Evolutionary conservation across 202 grass and related monocot genomes (phyloP), one percentile per base, ranked within the genome.

Genomic region (Eragrostis tef): DNA sequence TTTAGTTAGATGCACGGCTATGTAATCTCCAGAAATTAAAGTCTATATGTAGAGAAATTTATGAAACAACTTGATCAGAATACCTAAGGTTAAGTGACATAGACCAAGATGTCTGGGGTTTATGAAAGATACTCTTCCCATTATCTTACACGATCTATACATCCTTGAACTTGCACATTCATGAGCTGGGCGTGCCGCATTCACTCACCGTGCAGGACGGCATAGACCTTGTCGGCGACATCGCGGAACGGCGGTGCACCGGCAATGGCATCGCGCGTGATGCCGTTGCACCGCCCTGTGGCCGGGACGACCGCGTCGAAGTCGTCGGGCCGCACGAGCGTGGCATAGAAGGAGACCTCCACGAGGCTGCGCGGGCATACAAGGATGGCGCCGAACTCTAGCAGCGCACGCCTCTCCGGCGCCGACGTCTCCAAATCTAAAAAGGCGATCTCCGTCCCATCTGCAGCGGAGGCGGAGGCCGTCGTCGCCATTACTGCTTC

Each of bases 341-440:
- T 71, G 34, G 46, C 8, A 46, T 3, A 71, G 69, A 3, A n/a
- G 45, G 25, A 29, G 69, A 78, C 45, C 68, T 93, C 91, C 52
- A 87, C 87, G 36, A 93, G 77, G 69, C 78, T 22, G 34, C 79
- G 73, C 9, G 85, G 54, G 81, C 87, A 93, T 3, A 93, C 78
- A 9, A 90, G 52, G 20, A 93, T 67, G 11, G 78, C 81, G 0
- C 87, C 90, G 46, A 93, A 93, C 79, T 93, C 90, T 44, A 93
- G 85, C 10, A 93, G 64, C 19, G 73, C 67, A 34, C 76, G 17
- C 57, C 81, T 51, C 17, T 25, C 20, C 45, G 82, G 88, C 54
- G 85, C 54, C 36, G 91, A 67, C 26, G 87, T 93, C 85, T 93
- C 91, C 36, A 89, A 80, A 82, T 93, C 91, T 47, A 93, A 90